Base-by-base conservation (phyloP, 371 early-diverging fungal genomes). In the Mortierella sp. region DNA sequence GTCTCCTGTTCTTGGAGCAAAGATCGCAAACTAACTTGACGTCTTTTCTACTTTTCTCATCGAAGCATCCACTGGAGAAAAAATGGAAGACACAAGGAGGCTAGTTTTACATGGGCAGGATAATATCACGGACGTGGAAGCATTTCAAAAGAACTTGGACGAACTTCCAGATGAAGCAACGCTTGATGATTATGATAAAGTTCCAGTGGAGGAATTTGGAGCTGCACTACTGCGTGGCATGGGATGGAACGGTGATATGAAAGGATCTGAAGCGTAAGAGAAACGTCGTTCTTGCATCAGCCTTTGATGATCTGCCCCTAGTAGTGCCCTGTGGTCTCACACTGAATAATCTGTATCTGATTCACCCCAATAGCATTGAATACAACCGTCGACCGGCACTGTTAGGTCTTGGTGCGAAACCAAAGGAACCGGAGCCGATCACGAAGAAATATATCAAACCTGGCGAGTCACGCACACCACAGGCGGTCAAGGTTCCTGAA, bases 181-280 rank as follows among this genome's bases (percentile, higher is more conserved):
- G 0, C 78, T 93, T 63, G 94, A 92, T 3, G 91, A 92, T 47
- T 97, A 96, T 64, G 93, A 92, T 43, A 80, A 87, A 0, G 87
- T 95, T 0, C 95, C 97, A 4, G 90, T 97, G 0, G 94, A 94
- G 49, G 90, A 92, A 51, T 96, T 96, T 85, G 97, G 97, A 0
- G 87, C 87, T 0, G 96, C 96, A 0, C 74, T 96, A 59, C 73
- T 97, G 54, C 85, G 95, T 30, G 96, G 96, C 1, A 92, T 97
- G 90, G 97, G 97, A 1, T 96, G 96, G 96, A 88, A 83, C 45
- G 91, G 91, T 48, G 93, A 64, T 61, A 41, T 57, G 12, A 64
- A 61, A 18, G 72, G 67, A 60, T 67, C 62, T 12, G 73, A 67
- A 47, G 61, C 76, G 59, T 72, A 69, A 49, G 73, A 66, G 12